Evolutionary conservation across 805 yeast genomes (phyloP), one percentile per base, ranked within the genome.

Genomic region (Hanseniaspora lachancei): DNA sequence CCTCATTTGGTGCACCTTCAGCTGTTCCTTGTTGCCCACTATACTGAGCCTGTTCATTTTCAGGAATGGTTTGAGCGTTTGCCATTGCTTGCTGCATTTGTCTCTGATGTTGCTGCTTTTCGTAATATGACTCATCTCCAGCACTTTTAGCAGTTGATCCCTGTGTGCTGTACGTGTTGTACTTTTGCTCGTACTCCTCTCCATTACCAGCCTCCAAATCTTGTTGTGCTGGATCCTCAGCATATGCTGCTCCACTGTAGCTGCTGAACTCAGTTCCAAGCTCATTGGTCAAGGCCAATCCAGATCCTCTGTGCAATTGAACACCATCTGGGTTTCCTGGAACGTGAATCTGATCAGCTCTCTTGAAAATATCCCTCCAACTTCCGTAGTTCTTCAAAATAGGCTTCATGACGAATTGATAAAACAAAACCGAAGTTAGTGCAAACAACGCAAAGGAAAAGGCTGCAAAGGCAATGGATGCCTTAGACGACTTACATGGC

Each of bases 381-480:
- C 66, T 64, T 2, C 38, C 43, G 44, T 61, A 61, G 38, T 58
- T 42, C 8, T 39, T 41, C 13, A 52, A 23, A 12, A 64, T 59
- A n/a, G 68, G 68, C 49, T 60, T 66, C 32, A 68, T 53, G n/a
- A 70, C 68, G 49, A 66, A 65, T 24, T 60, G 53, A 40, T 61
- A 64, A 12, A 70, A 48, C n/a, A 68, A 20, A 18, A 63, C 35
- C 9, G 64, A 39, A 23, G 65, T 58, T 5, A 68, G 23, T n/a
- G 60, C 54, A 46, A 66, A 69, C 44, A 70, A 53, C 3, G 66
- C 49, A 57, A 64, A 67, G 1, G 63, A 50, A 1, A 69, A 53
- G 10, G 67, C 70, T 5, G 68, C 61, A 57, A 69, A 68, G 2
- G 71, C 72, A 52, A 68, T 63, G 4, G 71, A 59, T 2, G 70